These are phyloP conservation scores for grape (Vitis vinifera) DNA, from an alignment of 164 flowering plant species.

Conservation along the genomic window ASM3070453v1 NC_081805.1:3483001-3483500, in stretches of 20 bases:
- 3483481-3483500: conserved; percentile 46
- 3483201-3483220: conserved; percentile 81
- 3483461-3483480: conserved; percentile 55
- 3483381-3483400: conserved; percentile 37
- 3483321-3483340: conserved; percentile 56
- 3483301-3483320: conserved; percentile 58
- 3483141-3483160: conserved; percentile 66
- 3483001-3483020: conserved; percentile 51
- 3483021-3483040: conserved; percentile 54
- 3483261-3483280: conserved; percentile 63
- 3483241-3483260: conserved; percentile 44
- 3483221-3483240: conserved; percentile 51
- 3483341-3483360: conserved; percentile 60
- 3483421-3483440: conserved; percentile 73
- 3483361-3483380: conserved; percentile 60
- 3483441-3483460: conserved; percentile 58
- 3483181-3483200: conserved; percentile 65
- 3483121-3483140: conserved; percentile 64
- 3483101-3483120: conserved; percentile 47
- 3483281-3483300: conserved; percentile 67
- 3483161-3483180: conserved; percentile 37
- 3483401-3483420: conserved; percentile 53
- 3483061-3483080: conserved; percentile 74
- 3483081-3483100: conserved; percentile 52
- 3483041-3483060: conserved; percentile 64